Evolutionary conservation across 1,284 basidiomycete species (phyloP).

Genomic region (Lentinula novae-zelandiae): DNA sequence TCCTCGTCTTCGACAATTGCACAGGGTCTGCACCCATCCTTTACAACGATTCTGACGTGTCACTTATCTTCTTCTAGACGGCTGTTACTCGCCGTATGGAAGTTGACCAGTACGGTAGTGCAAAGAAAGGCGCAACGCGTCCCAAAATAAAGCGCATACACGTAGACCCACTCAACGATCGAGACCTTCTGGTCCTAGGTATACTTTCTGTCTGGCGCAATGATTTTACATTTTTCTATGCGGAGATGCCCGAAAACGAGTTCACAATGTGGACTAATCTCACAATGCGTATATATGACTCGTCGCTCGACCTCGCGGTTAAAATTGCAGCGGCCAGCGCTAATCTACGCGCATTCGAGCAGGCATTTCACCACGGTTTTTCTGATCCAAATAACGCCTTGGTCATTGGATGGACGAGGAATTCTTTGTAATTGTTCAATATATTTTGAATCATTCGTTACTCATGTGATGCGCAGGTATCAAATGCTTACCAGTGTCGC

Average conservation of each 20-base stretch:
- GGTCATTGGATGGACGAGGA: slow-evolving; percentile 31
- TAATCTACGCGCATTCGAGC: slow-evolving; percentile 43
- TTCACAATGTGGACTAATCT: slow-evolving; percentile 43
- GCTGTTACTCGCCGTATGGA: slow-evolving; percentile 49
- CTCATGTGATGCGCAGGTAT: slow-evolving; percentile 34
- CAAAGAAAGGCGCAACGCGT: slow-evolving; percentile 48
- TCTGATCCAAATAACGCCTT: slow-evolving; percentile 17
- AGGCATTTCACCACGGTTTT: slow-evolving; percentile 39
- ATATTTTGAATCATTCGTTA: slow-evolving; percentile 1
- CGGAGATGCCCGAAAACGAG: slow-evolving; percentile 26
- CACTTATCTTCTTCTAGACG: slow-evolving; percentile 33
- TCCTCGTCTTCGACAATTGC: slow-evolving; percentile 50
- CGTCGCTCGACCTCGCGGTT: slow-evolving; percentile 57
- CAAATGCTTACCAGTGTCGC: slow-evolving; percentile 52
- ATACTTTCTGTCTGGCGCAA: slow-evolving; percentile 66
- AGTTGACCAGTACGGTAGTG: slow-evolving; percentile 50
- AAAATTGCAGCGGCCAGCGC: slow-evolving; percentile 55
- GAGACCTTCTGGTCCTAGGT: slow-evolving; percentile 62
- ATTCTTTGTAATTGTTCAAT: slow-evolving; percentile 21
- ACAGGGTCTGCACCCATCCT: slow-evolving; percentile 38
- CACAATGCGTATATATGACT: slow-evolving; percentile 53
- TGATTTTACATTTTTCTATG: slow-evolving; percentile 49
- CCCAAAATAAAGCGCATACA: slow-evolving; percentile 54
- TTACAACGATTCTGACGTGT: slow-evolving; percentile 8
- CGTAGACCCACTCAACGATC: slow-evolving; percentile 55